These are phyloP conservation scores for Mycosphaerella sp. DNA, from an alignment of 2,329 filamentous ascomycete species.

Conservation along the genomic window DNA sequence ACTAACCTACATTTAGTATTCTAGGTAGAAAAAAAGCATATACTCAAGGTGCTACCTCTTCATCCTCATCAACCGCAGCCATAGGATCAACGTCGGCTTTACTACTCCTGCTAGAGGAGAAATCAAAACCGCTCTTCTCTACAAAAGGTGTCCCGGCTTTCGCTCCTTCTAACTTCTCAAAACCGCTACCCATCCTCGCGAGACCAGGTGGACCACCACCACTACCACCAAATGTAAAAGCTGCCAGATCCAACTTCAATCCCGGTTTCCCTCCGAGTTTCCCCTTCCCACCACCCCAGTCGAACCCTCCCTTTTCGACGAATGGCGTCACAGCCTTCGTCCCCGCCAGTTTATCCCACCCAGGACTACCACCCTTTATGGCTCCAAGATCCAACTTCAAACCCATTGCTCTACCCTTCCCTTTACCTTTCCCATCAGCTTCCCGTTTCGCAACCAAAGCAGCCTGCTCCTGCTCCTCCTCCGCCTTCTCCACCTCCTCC, in stretches of 20 bases:
- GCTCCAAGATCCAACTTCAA: not conserved
- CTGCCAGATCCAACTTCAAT: not conserved
- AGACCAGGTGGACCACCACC: not conserved
- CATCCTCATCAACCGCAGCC: not conserved
- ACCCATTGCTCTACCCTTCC: not conserved
- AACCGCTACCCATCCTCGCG: not conserved
- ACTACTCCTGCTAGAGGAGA: conserved; percentile 1
- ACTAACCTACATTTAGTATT: too few relatives aligned
- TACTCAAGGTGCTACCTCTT: not conserved
- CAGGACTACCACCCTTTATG: not conserved
- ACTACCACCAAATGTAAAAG: not conserved
- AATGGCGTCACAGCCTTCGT: not conserved
- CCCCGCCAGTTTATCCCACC: not conserved
- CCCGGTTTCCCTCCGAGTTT: not conserved
- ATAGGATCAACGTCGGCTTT: not conserved
- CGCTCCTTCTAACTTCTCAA: not conserved
- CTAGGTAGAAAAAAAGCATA: too few relatives aligned
- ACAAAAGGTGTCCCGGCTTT: conserved; percentile 1
- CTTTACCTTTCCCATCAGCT: not conserved
- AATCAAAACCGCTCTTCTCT: not conserved
- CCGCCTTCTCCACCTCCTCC: conserved; percentile 7
- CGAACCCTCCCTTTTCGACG: not conserved
- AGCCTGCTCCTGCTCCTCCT: not conserved
- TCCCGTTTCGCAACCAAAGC: not conserved
- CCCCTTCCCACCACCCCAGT: not conserved